Percentiles rank a stretch among this genome's conserved stretches.
Conservation (phyloP, 768 basidiomycete species). For the Agrocybe pediades region DNA sequence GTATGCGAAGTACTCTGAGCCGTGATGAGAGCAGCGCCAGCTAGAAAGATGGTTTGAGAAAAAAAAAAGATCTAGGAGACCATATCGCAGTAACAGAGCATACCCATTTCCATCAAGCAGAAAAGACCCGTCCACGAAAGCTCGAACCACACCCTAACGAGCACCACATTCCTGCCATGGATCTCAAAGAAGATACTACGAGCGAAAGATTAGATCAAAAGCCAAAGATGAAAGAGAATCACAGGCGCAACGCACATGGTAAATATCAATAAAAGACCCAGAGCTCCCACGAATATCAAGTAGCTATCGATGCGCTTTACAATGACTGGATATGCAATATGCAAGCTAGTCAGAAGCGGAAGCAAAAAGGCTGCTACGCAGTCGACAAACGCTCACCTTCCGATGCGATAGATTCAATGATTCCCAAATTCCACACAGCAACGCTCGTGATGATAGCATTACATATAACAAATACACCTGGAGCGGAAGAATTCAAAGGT, state of each 20-base stretch:
- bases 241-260: conserved; percentile 47
- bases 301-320: conserved; percentile 57
- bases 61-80: not conserved
- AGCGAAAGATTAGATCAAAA: not conserved
- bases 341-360: not conserved
- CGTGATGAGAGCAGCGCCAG: conserved; percentile 25
- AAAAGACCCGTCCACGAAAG: conserved; percentile 60
- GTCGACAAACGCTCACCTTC: conserved; percentile 39
- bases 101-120: conserved; percentile 63
- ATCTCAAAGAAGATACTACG: conserved; percentile 66
- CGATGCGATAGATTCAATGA: conserved; percentile 36
- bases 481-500: not conserved
- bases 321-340: conserved; percentile 13
- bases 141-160: conserved; percentile 74
- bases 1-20: conserved; percentile 18
- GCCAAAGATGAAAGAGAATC: not conserved
- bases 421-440: conserved; percentile 69
- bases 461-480: conserved; percentile 64
- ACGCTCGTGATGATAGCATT: conserved; percentile 66
- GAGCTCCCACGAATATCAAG: conserved; percentile 59
- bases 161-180: conserved; percentile 47
- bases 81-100: conserved; percentile 19
- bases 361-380: not conserved
- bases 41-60: conserved; percentile 9
- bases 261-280: conserved; percentile 60